Percentiles rank a stretch among this genome's conserved stretches.
Conservation (phyloP, 495 filamentous ascomycete species). For the Penicillium bialowiezense region DNA sequence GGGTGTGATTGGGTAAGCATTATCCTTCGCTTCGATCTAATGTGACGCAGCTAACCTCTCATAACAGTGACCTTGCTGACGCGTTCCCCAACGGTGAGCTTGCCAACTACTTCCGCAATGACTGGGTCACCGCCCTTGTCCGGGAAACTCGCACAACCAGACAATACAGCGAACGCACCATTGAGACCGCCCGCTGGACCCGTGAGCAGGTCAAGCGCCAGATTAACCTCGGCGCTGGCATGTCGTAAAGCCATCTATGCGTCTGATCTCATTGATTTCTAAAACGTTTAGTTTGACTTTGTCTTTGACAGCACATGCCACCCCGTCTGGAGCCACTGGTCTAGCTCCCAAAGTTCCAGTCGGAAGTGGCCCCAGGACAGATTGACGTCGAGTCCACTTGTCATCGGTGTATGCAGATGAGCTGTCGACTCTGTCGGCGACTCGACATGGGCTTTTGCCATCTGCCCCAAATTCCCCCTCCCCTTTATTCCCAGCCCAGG, state of each 20-base stretch:
- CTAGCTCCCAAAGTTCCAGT: background rate
- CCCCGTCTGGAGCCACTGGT: background rate
- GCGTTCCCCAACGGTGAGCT: slow-evolving; percentile 90
- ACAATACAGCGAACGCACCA: slow-evolving; percentile 76
- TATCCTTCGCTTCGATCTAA: background rate
- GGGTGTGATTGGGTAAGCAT: slow-evolving; percentile 89
- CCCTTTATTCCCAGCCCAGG: slow-evolving; percentile 10
- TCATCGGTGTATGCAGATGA: background rate
- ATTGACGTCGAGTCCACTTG: background rate
- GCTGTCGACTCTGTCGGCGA: background rate
- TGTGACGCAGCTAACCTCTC: slow-evolving; percentile 30
- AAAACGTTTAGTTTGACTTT: background rate
- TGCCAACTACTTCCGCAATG: slow-evolving; percentile 74
- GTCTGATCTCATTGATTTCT: slow-evolving; percentile 12
- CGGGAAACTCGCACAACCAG: slow-evolving; percentile 83
- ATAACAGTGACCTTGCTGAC: slow-evolving; percentile 81
- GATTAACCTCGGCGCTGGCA: slow-evolving; percentile 48
- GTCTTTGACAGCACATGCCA: background rate
- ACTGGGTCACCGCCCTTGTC: slow-evolving; percentile 85
- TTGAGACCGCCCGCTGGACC: slow-evolving; percentile 95
- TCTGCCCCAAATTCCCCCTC: slow-evolving; percentile 11
- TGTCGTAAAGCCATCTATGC: slow-evolving; percentile 29
- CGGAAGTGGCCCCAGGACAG: background rate
- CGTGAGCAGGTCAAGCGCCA: slow-evolving; percentile 97
- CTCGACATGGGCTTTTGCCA: background rate